phyloP scores from a whole-genome alignment of 345 rosid species.

The Psidium friedrichsthalianum region DNA sequence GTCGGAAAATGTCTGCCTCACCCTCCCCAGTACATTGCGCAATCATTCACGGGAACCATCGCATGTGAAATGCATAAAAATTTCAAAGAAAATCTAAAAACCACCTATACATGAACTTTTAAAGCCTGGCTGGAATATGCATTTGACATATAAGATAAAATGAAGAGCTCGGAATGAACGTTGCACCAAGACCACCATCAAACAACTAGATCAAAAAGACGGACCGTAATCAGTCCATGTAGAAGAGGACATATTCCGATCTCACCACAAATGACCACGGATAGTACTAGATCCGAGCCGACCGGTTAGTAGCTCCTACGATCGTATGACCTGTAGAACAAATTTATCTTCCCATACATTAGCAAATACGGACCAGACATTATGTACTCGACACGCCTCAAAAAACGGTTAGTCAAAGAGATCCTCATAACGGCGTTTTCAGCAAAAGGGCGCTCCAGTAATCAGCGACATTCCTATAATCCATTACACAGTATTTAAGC shows the following conservation, averaged over 20 bases:
- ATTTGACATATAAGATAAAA: neutral
- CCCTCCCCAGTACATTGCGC: neutral
- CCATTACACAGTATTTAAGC: too few relatives aligned
- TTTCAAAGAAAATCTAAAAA: neutral
- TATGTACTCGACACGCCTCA: too few relatives aligned
- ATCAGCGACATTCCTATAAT: too few relatives aligned
- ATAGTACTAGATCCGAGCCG: conserved; percentile 84
- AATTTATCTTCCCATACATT: too few relatives aligned
- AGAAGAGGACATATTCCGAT: conserved; percentile 35
- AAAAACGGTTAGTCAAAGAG: too few relatives aligned
- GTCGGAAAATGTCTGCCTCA: neutral
- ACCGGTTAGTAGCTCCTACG: conserved; percentile 96
- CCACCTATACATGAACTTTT: neutral
- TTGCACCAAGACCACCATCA: neutral
- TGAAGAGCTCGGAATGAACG: neutral
- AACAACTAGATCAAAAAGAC: neutral
- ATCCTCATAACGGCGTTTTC: too few relatives aligned
- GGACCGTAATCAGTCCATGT: neutral
- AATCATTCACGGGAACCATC: neutral
- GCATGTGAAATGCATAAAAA: neutral
- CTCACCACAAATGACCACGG: conserved; percentile 81
- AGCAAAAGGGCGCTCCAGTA: too few relatives aligned
- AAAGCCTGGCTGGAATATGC: neutral
- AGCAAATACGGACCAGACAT: too few relatives aligned
- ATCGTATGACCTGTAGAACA: too few relatives aligned